phyloP scores from a whole-genome alignment of 441 rosid species.

The Bocquillonia castaneifolia region DNA sequence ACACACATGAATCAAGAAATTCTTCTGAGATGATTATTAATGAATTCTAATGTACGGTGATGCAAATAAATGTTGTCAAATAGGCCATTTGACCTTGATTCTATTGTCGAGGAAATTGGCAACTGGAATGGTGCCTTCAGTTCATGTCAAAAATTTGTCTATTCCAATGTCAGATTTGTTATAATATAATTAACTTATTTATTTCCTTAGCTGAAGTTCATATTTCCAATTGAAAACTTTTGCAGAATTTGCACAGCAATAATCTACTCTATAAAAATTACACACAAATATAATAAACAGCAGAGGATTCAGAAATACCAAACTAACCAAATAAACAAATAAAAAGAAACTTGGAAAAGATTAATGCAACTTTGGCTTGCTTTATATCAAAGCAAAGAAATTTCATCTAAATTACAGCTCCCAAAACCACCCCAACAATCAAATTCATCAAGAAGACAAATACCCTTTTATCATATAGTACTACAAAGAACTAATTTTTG shows the following conservation, averaged over 20 bases:
- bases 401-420: background rate
- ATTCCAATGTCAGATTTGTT: background rate
- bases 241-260: too few relatives aligned
- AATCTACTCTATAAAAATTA: background rate
- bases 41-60: too few relatives aligned
- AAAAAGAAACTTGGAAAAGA: background rate
- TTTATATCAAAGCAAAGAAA: background rate
- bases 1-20: background rate
- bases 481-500: background rate
- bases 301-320: background rate
- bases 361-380: background rate
- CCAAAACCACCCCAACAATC: background rate
- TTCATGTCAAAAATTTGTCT: background rate
- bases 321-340: background rate
- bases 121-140: background rate
- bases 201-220: too few relatives aligned
- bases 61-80: background rate
- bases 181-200: background rate
- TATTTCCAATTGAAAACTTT: too few relatives aligned
- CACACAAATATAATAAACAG: background rate
- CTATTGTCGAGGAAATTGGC: background rate
- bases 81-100: background rate
- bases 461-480: background rate
- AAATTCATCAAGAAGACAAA: background rate
- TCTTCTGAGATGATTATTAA: background rate